These are phyloP conservation scores for Irineochytrium annulatum DNA, from an alignment of 192 early-diverging fungal species.

Conservation along the genomic window DNA sequence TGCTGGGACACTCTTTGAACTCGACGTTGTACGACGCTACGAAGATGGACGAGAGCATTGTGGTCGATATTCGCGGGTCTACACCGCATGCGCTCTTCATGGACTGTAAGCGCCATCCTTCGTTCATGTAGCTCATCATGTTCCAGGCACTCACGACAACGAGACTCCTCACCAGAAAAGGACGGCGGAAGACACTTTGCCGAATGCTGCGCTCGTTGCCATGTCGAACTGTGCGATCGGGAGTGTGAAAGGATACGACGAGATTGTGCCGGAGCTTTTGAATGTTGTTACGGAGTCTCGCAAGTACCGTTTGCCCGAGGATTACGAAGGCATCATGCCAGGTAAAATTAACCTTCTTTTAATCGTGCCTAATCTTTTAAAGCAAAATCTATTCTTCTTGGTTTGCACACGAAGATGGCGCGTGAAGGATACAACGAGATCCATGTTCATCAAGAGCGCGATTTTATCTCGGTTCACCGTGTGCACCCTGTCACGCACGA, in stretches of 20 bases:
- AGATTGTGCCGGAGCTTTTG: conserved; percentile 81
- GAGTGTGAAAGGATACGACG: conserved; percentile 97
- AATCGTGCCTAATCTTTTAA: conserved; percentile 8
- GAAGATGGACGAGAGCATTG: conserved; percentile 42
- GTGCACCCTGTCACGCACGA: conserved; percentile 85
- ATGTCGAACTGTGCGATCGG: conserved; percentile 90
- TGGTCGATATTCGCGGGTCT: conserved; percentile 74
- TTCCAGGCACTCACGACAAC: conserved; percentile 91
- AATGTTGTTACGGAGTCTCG: conserved; percentile 86
- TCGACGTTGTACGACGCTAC: conserved; percentile 24
- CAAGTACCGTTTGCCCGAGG: conserved; percentile 64
- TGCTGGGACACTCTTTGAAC: conserved; percentile 53
- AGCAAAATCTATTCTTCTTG: conserved; percentile 71
- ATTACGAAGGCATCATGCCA: conserved; percentile 52
- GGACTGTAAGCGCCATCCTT: conserved; percentile 63
- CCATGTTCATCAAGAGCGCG: conserved; percentile 94
- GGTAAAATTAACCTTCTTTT: conserved; percentile 35
- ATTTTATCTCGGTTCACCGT: conserved; percentile 91
- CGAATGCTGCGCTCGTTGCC: conserved; percentile 85
- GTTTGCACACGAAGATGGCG: conserved; percentile 79
- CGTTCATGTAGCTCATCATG: neutral
- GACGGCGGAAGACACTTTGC: conserved; percentile 82
- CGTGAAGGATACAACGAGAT: conserved; percentile 81
- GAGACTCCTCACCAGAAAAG: conserved; percentile 92
- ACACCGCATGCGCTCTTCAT: conserved; percentile 93